Evolutionary conservation across 805 yeast species (phyloP).

Genomic region (Hanseniaspora taiwanica): DNA sequence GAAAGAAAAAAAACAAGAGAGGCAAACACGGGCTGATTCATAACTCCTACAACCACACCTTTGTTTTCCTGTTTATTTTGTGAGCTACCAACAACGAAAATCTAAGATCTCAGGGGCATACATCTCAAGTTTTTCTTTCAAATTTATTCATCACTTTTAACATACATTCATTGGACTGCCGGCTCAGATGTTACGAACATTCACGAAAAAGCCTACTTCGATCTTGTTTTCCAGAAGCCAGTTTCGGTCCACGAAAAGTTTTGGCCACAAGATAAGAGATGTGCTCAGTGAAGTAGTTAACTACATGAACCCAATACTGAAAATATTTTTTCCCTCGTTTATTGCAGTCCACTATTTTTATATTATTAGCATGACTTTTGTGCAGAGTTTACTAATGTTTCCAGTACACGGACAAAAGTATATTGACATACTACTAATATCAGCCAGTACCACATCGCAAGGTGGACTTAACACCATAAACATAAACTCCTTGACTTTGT

Average conservation of each 20-base stretch:
- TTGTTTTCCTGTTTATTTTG: no score
- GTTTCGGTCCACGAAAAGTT: constrained; percentile 20
- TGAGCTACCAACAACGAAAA: no score
- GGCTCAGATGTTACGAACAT: constrained; percentile 6
- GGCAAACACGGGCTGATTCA: no score
- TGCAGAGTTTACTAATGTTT: constrained; percentile 65
- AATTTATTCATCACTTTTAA: no score
- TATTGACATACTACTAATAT: constrained; percentile 67
- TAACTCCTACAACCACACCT: no score
- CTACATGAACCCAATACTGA: constrained; percentile 24
- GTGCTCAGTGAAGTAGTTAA: constrained; percentile 21
- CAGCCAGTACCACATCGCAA: constrained; percentile 72
- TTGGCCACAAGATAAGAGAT: constrained; percentile 30
- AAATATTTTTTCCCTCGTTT: constrained; percentile 30
- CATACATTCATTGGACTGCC: no score
- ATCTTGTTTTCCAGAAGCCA: constrained; percentile 9
- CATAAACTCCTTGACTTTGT: constrained; percentile 45
- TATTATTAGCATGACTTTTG: constrained; percentile 41
- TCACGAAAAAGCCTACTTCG: constrained; percentile 12
- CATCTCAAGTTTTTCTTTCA: no score
- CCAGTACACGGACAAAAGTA: constrained; percentile 56
- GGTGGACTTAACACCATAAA: constrained; percentile 84
- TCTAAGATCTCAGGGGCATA: no score
- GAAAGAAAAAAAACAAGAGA: no score
- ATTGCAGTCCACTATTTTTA: constrained; percentile 62